Evolutionary conservation across 2,329 filamentous ascomycete genomes (phyloP), one percentile per base, ranked within the genome.

Genomic region (Paracoccidioides lutzii): DNA sequence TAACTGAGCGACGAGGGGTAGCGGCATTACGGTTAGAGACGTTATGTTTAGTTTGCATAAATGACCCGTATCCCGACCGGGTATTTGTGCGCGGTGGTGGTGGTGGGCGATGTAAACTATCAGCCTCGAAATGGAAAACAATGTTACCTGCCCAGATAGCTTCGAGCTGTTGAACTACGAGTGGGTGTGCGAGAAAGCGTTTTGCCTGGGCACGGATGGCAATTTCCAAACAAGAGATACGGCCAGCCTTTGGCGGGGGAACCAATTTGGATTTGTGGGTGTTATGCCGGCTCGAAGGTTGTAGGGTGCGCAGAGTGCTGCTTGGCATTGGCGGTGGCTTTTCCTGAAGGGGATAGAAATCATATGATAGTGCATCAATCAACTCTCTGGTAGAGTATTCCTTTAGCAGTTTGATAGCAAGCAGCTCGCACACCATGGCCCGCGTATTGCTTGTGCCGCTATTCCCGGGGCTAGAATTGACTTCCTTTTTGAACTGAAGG

Each of bases 131-230:
- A 70, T 95, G 90, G 66, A 97, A 96, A 61, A 93, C 90, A 61
- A 97, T 93, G 15, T 87, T 91, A 33, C 91, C 91, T 22, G 89
- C 91, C 91, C 91, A 97, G 59, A 97, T 95, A 46, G 90, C 90
- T 70, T 96, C 90, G n/a, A 97, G 77, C 67, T 96, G 90, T 69
- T 94, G 89, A 7, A 96, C 86, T 0, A 96, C 90, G 3, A 96
- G 76, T 0, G 91, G 90, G 66, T 96, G 90, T 7, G 91, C 87
- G 4, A 97, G 77, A 63, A 96, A 95, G 62, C 89, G 85, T 72
- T 97, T 96, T 28, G 91, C 88, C 59, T 90, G 90, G 22, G 90
- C 89, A 62, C 89, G 83, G 64, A 97, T 96, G 58, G 91, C 90
- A 57, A 97, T 84, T 72, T 96, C 91, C 37, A 96, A 80, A 6